Evolutionary conservation across 306 rosid species (phyloP), one percentile per base, ranked within the genome.

Genomic region (Cicer arietinum): DNA sequence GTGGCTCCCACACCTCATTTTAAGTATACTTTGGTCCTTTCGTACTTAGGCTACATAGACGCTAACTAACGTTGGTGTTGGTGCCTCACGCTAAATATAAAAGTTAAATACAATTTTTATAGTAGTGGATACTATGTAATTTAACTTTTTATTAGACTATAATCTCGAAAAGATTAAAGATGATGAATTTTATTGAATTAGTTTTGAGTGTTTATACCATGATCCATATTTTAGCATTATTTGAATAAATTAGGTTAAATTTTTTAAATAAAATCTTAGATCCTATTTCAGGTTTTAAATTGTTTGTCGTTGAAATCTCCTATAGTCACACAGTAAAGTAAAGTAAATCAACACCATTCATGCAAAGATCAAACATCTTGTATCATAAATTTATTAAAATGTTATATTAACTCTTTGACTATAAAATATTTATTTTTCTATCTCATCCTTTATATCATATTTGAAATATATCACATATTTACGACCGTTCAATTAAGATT

Each of bases 201-300:
- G 30, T 57, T 58, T 43, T 1, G n/a, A 7, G 56, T 44, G 18
- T 59, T 51, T 53, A 53, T 35, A 78, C 46, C 37, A 48, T 47
- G 20, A 82, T 67, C 39, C 73, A 71, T 10, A 45, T 81, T 60
- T 46, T 37, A 69, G 11, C 45, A 59, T 59, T 42, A 30, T 43
- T 56, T 0, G 7, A 37, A 50, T 52, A n/a, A 8, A n/a, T 6
- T 14, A 43, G 11, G 37, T 44, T 1, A 0, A 58, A 59, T 17
- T 4, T 7, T 16, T 48, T 1, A 14, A 69, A 30, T 4, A 30
- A 30, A 30, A 30, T 30, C 3, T 14, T 35, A 16, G 1, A 4
- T 37, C 47, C 8, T 37, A 53, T 10, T 10, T 13, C 10, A 25
- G 4, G 35, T 25, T 25, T 25, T 25, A 2, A 30, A 30, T 30